These are phyloP conservation scores for Plantago ovata DNA, from an alignment of 257 asterid species.

Conservation along the genomic window DNA sequence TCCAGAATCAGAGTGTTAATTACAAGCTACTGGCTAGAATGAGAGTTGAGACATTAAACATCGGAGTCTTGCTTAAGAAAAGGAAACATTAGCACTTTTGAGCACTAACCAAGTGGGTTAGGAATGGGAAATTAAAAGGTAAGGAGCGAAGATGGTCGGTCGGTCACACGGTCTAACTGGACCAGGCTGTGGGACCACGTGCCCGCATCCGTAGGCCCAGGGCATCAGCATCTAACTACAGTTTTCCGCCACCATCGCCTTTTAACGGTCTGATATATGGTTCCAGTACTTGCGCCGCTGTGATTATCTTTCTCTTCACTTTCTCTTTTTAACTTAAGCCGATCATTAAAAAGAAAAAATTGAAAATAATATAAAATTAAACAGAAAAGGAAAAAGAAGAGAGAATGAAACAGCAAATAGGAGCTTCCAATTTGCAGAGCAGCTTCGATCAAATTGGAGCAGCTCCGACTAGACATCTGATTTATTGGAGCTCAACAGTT, in stretches of 20 bases:
- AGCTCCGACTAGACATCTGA: too few relatives aligned
- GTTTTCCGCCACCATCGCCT: background rate
- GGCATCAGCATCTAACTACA: conserved; percentile 20
- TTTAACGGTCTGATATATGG: conserved; percentile 8
- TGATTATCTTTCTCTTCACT: background rate
- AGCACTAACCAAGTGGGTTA: too few relatives aligned
- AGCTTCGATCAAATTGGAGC: too few relatives aligned
- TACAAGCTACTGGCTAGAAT: too few relatives aligned
- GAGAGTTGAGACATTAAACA: background rate
- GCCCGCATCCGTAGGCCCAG: conserved; percentile 25
- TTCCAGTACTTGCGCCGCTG: background rate
- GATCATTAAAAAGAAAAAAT: background rate
- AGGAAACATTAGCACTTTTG: conserved; percentile 5
- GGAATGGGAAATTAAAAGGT: background rate
- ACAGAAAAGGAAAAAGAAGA: too few relatives aligned
- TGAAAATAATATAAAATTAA: too few relatives aligned
- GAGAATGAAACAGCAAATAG: too few relatives aligned
- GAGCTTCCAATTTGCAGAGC: too few relatives aligned
- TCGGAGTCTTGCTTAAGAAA: background rate
- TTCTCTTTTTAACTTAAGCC: background rate
- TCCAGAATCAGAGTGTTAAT: too few relatives aligned
- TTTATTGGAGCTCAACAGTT: too few relatives aligned
- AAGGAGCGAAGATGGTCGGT: conserved; percentile 20
- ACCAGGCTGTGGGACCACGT: conserved; percentile 18
- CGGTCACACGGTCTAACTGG: background rate